A percentile compares a stretch with the other conserved stretches of the same genome.
These are phyloP conservation scores for Vanilla planifolia DNA, from an alignment of 106 monocot genomes.

Conservation along the genomic window DNA sequence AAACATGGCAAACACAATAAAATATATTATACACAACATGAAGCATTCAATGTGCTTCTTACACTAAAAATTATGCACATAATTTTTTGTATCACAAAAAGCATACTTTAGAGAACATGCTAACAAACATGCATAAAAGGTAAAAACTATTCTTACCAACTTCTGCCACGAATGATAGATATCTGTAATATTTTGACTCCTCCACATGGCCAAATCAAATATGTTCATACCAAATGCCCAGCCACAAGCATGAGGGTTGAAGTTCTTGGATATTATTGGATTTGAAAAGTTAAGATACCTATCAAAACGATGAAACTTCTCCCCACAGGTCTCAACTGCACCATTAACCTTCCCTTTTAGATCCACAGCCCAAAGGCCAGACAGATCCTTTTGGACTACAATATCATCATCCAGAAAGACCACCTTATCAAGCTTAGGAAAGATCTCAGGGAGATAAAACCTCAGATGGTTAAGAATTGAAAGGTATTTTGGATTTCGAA, in stretches of 20 bases:
- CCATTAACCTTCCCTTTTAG: constrained; percentile 74
- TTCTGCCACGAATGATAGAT: constrained; percentile 75
- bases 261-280: constrained; percentile 55
- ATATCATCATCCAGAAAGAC: constrained; percentile 79
- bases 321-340: constrained; percentile 73
- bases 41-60: no score
- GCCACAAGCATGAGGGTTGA: no score
- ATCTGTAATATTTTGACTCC: constrained; percentile 53
- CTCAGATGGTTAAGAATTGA: no score
- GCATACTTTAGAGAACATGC: no score
- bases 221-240: constrained; percentile 86
- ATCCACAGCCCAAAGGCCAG: constrained; percentile 51
- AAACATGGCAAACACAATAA: no score
- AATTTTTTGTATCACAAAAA: no score
- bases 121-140: neutral
- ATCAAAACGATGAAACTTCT: constrained; percentile 62
- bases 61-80: no score
- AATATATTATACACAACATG: no score
- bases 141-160: constrained; percentile 33
- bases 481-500: constrained; percentile 10
- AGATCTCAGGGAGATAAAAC: constrained; percentile 76
- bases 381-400: constrained; percentile 68
- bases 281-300: constrained; percentile 79
- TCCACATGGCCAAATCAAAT: constrained; percentile 78
- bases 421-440: constrained; percentile 66